Conservation (phyloP, 2,329 filamentous ascomycete genomes). For the Neocatenulostroma microsporum region DNA sequence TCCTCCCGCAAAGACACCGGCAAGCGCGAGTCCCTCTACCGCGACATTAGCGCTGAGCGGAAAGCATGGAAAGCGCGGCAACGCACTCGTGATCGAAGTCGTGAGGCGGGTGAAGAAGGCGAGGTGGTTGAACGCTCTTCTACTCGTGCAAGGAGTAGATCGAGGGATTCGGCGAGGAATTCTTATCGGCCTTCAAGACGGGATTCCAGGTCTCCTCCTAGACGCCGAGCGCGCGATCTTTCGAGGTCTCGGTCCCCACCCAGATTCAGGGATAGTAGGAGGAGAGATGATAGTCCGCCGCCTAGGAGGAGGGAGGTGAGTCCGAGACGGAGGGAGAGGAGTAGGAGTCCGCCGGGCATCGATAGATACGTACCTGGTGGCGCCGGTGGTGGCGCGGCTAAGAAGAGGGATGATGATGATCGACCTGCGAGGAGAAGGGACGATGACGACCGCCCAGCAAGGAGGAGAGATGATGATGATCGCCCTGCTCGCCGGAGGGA, state of each 20-base stretch:
- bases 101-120: constrained; percentile 25
- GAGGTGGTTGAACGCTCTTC: constrained; percentile 23
- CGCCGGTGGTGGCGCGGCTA: constrained; percentile 12
- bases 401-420: constrained; percentile 16
- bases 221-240: constrained; percentile 12
- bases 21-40: constrained; percentile 6
- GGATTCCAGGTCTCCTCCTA: constrained; percentile 19
- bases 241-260: constrained; percentile 18
- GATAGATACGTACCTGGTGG: constrained; percentile 35
- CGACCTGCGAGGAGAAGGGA: not conserved
- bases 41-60: constrained; percentile 27
- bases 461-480: constrained; percentile 20
- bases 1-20: constrained; percentile 6
- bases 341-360: constrained; percentile 27
- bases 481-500: not conserved
- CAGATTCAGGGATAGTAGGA: constrained; percentile 9
- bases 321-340: constrained; percentile 19
- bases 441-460: not conserved
- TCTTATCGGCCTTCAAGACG: constrained; percentile 13
- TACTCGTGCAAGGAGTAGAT: constrained; percentile 9
- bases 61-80: constrained; percentile 26
- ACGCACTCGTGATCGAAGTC: constrained; percentile 18
- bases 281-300: constrained; percentile 8
- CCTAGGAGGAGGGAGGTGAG: constrained; percentile 10
- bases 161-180: constrained; percentile 10